These are phyloP conservation scores for Plenodomus lindquistii DNA, from an alignment of 2,329 filamentous ascomycete species.

Conservation along the genomic window DNA sequence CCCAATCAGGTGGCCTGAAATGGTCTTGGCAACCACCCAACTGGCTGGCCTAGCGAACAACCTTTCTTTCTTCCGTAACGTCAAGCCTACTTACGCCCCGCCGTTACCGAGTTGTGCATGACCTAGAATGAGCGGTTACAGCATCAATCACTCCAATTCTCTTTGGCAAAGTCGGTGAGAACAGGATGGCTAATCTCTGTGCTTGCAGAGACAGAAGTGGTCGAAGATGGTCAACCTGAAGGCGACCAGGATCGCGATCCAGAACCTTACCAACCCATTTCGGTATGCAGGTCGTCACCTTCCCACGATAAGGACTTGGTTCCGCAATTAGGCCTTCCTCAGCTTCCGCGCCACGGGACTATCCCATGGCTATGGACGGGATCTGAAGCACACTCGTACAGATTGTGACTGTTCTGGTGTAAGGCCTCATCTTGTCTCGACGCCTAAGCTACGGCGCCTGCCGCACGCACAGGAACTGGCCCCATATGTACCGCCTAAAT, in stretches of 20 bases:
- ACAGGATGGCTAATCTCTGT: neutral
- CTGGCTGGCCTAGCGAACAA: slow-evolving; percentile 18
- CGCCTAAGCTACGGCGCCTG: neutral
- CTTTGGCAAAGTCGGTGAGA: neutral
- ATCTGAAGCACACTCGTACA: neutral
- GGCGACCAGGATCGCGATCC: neutral
- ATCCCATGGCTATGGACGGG: neutral
- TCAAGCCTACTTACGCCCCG: slow-evolving; percentile 23
- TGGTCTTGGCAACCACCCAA: neutral
- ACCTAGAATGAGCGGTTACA: slow-evolving; percentile 17
- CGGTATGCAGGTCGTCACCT: neutral
- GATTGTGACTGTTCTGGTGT: neutral
- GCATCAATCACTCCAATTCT: slow-evolving; percentile 16
- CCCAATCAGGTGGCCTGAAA: slow-evolving; percentile 10
- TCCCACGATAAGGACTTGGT: neutral
- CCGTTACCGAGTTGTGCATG: slow-evolving; percentile 14
- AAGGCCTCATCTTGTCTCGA: neutral
- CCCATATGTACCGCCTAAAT: neutral
- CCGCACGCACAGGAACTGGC: neutral
- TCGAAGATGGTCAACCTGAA: neutral
- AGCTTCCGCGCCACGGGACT: neutral
- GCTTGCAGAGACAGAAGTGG: neutral
- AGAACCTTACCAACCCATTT: neutral
- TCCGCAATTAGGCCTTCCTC: neutral
- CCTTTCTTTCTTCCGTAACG: slow-evolving; percentile 14